Conservation (phyloP, 345 rosid species). For the Arabis alpina region DNA sequence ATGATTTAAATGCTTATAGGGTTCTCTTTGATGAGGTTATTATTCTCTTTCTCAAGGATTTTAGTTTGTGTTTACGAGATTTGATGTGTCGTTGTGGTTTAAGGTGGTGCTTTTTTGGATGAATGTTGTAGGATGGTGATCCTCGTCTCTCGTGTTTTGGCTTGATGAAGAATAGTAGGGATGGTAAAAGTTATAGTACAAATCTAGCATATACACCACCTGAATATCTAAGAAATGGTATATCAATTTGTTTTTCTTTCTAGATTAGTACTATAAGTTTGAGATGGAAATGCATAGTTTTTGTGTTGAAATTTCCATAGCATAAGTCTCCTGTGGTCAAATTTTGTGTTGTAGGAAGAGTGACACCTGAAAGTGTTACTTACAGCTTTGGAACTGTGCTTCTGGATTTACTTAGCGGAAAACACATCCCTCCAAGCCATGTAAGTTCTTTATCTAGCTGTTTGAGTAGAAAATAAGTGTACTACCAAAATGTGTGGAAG, state of each 20-base stretch:
- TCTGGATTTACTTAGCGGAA: slow-evolving; percentile 92
- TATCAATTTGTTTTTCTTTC: neutral
- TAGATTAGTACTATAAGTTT: neutral
- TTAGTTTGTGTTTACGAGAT: neutral
- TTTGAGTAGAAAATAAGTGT: neutral
- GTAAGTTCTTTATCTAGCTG: slow-evolving; percentile 51
- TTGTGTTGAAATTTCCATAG: neutral
- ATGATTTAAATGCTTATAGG: slow-evolving; percentile 95
- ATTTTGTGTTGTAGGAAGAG: slow-evolving; percentile 67
- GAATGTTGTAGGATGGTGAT: slow-evolving; percentile 81
- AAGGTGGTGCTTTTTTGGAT: slow-evolving; percentile 3
- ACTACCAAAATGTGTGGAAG: neutral
- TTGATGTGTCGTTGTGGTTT: neutral
- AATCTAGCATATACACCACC: slow-evolving; percentile 97
- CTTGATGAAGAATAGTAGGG: slow-evolving; percentile 92
- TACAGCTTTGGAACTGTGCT: slow-evolving; percentile 98
- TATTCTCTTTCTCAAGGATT: neutral
- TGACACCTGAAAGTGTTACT: slow-evolving; percentile 87
- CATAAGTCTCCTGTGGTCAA: slow-evolving; percentile 1
- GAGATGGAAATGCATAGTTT: neutral
- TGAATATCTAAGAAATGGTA: slow-evolving; percentile 90
- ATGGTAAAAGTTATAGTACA: slow-evolving; percentile 95
- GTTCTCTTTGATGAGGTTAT: slow-evolving; percentile 99
- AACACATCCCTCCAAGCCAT: slow-evolving; percentile 96
- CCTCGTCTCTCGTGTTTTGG: slow-evolving; percentile 98